These are phyloP conservation scores for Tolypocladium album DNA, from an alignment of 2,329 filamentous ascomycete species.

Conservation along the genomic window DNA sequence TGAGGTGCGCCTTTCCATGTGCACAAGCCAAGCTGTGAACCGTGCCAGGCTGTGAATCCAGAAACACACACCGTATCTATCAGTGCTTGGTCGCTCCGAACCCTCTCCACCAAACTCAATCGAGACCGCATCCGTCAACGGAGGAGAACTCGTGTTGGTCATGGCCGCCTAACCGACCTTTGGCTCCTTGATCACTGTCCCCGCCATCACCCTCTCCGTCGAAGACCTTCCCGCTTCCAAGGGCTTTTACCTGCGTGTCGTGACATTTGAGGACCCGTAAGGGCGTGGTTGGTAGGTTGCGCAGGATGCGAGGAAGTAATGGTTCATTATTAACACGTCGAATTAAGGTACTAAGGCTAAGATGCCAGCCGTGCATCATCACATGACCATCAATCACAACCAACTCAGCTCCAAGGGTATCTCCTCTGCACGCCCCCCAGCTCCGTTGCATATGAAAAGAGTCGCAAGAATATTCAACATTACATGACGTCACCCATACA, in stretches of 20 bases:
- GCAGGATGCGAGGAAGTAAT: background rate
- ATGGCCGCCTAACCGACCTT: background rate
- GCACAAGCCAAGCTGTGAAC: too few relatives aligned
- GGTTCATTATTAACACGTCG: background rate
- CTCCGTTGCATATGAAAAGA: background rate
- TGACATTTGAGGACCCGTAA: slow-evolving; percentile 7
- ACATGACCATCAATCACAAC: background rate
- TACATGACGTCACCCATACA: background rate
- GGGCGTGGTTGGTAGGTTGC: slow-evolving; percentile 4
- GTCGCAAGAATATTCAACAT: background rate
- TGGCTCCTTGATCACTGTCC: background rate
- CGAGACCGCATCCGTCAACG: too few relatives aligned
- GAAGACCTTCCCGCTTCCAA: background rate
- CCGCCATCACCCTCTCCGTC: slow-evolving; percentile 5
- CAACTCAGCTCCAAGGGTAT: background rate
- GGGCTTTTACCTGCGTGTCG: slow-evolving; percentile 3
- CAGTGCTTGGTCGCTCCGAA: background rate
- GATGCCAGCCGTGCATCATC: background rate
- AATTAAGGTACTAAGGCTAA: background rate
- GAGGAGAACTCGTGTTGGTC: background rate
- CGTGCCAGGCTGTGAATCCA: background rate
- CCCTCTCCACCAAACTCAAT: too few relatives aligned
- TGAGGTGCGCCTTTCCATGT: too few relatives aligned
- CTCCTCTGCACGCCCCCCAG: background rate
- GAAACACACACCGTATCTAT: background rate